Conservation (phyloP, 345 rosid genomes). For the Raphanus sativus region DNA sequence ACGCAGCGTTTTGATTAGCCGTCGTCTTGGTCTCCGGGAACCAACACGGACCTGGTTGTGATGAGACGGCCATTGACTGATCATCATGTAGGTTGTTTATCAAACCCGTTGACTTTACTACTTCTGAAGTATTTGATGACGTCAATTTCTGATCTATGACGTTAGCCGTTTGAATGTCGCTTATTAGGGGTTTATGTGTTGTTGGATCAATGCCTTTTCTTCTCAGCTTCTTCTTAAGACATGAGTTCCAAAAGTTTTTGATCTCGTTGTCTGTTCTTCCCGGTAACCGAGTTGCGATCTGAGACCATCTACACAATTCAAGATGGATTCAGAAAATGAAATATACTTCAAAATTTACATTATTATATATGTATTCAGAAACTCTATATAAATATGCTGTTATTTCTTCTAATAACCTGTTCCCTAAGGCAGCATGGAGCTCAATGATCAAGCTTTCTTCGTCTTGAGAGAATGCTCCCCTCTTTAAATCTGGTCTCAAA, state of each 20-base stretch:
- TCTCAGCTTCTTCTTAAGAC: slow-evolving; percentile 65
- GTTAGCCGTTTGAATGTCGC: slow-evolving; percentile 46
- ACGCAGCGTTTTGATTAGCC: slow-evolving; percentile 36
- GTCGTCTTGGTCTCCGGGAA: slow-evolving; percentile 4
- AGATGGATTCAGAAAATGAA: neutral
- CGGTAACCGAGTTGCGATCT: slow-evolving; percentile 58
- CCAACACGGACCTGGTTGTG: slow-evolving; percentile 31
- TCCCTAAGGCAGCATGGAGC: slow-evolving; percentile 65
- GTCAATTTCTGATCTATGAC: slow-evolving; percentile 43
- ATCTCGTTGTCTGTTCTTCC: slow-evolving; percentile 73
- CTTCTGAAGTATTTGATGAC: slow-evolving; percentile 10
- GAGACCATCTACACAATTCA: slow-evolving; percentile 55
- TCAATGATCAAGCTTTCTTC: slow-evolving; percentile 60
- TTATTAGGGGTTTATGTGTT: slow-evolving; percentile 43
- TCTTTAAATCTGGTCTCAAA: slow-evolving; percentile 86
- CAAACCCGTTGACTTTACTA: slow-evolving; percentile 40
- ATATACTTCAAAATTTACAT: neutral
- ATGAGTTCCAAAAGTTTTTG: slow-evolving; percentile 67
- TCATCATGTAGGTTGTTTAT: slow-evolving; percentile 30
- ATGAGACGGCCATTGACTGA: slow-evolving; percentile 34
- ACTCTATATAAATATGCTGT: neutral
- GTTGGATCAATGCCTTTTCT: slow-evolving; percentile 41
- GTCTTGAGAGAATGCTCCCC: slow-evolving; percentile 68
- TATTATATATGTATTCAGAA: neutral
- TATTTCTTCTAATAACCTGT: slow-evolving; percentile 39